Evolutionary conservation across 1,284 basidiomycete species (phyloP), one percentile per base, ranked within the genome.

Genomic region (Schizophyllum amplum): DNA sequence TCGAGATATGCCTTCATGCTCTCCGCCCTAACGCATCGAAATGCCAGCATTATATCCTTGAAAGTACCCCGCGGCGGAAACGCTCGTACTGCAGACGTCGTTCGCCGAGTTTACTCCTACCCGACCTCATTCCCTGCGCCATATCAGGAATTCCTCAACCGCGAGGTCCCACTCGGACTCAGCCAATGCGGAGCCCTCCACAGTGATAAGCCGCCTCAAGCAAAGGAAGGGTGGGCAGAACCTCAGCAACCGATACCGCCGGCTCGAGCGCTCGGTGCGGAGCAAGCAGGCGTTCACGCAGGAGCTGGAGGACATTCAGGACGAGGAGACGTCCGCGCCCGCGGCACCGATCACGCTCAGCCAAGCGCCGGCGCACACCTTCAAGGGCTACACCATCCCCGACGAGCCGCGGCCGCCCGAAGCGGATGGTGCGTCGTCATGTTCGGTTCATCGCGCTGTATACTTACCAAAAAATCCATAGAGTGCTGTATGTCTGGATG

Each of bases 401-500:
- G 70, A 80, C 58, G 71, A 79, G 57, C 87, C 87, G 0, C 74
- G 69, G 49, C 75, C 79, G 9, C 87, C 87, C 4, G 77, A 75
- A 54, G 73, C 82, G 48, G 87, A 89, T 66, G 87, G 87, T 85
- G 61, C 24, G 78, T 72, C 47, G 6, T n/a, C 22, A 49, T n/a
- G 4, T 15, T 57, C 27, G 20, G 13, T 26, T n/a, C 59, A 20
- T 33, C 50, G 51, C 5, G 56, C 27, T 33, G 22, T 24, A 46
- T 53, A 20, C 54, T 24, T 46, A 50, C 55, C 47, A 7, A 47
- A 46, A 57, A 50, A 6, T 11, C 22, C 17, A 57, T 25, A 92
- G 90, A 93, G 71, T 94, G 92, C 70, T 94, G 92, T 72, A 94
- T 93, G 91, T 92, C 90, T 7, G 91, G 91, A 25, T 95, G 93